Evolutionary conservation across 257 asterid genomes (phyloP).

Genomic region (Penstemon eatonii): DNA sequence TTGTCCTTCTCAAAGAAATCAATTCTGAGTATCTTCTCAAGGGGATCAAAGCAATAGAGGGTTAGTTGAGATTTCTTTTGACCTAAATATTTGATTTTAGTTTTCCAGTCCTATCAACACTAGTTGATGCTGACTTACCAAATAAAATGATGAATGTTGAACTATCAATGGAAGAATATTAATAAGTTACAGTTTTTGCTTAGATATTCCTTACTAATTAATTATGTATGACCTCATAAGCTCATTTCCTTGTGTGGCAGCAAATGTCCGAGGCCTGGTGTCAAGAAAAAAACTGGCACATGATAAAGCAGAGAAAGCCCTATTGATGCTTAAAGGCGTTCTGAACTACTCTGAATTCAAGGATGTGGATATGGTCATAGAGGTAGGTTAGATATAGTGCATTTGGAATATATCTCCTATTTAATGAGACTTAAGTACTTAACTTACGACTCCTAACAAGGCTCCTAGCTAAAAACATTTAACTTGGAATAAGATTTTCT

Average conservation of each 20-base stretch:
- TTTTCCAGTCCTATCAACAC: constrained; percentile 17
- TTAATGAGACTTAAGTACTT: too few relatives aligned
- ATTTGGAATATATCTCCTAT: not conserved
- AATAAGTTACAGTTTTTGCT: constrained; percentile 13
- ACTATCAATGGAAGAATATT: constrained; percentile 21
- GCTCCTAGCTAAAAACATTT: too few relatives aligned
- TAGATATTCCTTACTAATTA: constrained; percentile 19
- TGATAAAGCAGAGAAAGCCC: constrained; percentile 75
- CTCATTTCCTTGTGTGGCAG: constrained; percentile 46
- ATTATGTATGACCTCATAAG: constrained; percentile 15
- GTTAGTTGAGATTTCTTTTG: constrained; percentile 40
- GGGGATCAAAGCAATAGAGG: constrained; percentile 81
- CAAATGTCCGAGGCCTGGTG: constrained; percentile 68
- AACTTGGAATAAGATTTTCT: too few relatives aligned
- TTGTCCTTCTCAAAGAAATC: constrained; percentile 82
- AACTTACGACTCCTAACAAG: too few relatives aligned
- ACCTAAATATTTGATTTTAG: constrained; percentile 8
- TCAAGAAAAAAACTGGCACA: constrained; percentile 67
- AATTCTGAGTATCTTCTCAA: constrained; percentile 81
- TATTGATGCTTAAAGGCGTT: constrained; percentile 71
- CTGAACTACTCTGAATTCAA: constrained; percentile 82
- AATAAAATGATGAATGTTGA: not conserved
- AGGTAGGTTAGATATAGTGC: constrained; percentile 47
- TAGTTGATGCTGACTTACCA: not conserved
- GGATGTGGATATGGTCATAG: constrained; percentile 94